Conservation (phyloP, 2,329 filamentous ascomycete genomes). For the Fonsecaea multimorphosa region DNA sequence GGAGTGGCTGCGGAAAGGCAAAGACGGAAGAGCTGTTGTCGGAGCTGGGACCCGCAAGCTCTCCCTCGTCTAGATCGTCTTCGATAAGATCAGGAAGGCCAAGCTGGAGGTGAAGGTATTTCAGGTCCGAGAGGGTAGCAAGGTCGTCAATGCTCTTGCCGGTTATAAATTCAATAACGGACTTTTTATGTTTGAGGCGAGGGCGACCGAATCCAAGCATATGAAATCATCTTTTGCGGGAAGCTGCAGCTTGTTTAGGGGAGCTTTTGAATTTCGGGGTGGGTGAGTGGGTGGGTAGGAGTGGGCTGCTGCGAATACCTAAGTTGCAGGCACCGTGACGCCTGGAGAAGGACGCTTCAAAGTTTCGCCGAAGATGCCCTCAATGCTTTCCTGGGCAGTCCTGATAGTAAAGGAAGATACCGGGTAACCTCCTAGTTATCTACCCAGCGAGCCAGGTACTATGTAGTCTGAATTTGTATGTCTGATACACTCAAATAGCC, state of each 20-base stretch:
- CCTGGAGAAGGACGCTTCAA: slow-evolving; percentile 7
- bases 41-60: slow-evolving; percentile 46
- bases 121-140: slow-evolving; percentile 41
- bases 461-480: background rate
- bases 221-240: slow-evolving; percentile 32
- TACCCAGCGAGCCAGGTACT: too few species aligned
- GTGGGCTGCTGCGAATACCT: slow-evolving; percentile 10
- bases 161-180: slow-evolving; percentile 65
- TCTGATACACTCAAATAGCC: background rate
- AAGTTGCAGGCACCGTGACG: background rate
- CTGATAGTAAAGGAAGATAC: background rate
- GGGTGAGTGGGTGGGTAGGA: slow-evolving; percentile 8
- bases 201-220: slow-evolving; percentile 38
- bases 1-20: slow-evolving; percentile 38
- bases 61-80: slow-evolving; percentile 48
- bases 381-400: background rate
- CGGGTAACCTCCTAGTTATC: too few species aligned
- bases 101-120: slow-evolving; percentile 35
- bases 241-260: slow-evolving; percentile 17
- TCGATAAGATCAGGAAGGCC: slow-evolving; percentile 41
- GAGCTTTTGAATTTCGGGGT: slow-evolving; percentile 13
- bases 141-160: slow-evolving; percentile 56
- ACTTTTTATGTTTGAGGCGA: slow-evolving; percentile 32
- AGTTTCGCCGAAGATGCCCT: slow-evolving; percentile 1
- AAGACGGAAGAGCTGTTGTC: slow-evolving; percentile 41